Conservation (phyloP, 805 yeast species). For the Candida schatavii region DNA sequence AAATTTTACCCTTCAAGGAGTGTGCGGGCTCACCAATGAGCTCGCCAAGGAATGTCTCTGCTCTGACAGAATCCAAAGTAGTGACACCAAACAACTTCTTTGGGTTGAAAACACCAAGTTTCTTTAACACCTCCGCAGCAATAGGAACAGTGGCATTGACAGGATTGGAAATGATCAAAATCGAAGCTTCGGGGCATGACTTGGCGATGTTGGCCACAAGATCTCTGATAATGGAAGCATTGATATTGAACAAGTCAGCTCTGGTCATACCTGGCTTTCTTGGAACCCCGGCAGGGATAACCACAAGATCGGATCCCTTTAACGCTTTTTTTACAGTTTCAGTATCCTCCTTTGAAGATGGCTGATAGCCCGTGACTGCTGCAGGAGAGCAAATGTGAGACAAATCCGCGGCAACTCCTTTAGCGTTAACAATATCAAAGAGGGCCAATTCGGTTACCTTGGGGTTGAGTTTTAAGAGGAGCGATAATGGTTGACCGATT, state of each 20-base stretch:
- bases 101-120: constrained; percentile 45
- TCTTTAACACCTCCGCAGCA: constrained; percentile 48
- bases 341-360: constrained; percentile 35
- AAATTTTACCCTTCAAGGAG: constrained; percentile 35
- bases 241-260: constrained; percentile 46
- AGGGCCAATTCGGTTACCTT: constrained; percentile 37
- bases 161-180: constrained; percentile 45
- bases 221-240: constrained; percentile 44
- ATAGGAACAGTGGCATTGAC: constrained; percentile 47
- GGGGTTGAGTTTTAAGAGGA: constrained; percentile 39
- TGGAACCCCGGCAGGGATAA: constrained; percentile 48
- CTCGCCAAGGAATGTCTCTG: constrained; percentile 43
- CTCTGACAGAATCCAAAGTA: constrained; percentile 45
- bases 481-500: constrained; percentile 46
- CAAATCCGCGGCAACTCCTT: constrained; percentile 47
- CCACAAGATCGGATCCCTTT: constrained; percentile 37
- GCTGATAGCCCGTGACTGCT: constrained; percentile 39
- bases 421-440: constrained; percentile 43
- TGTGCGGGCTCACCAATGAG: constrained; percentile 31
- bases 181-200: constrained; percentile 41
- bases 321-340: constrained; percentile 36
- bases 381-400: constrained; percentile 42
- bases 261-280: constrained; percentile 50
- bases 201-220: constrained; percentile 39
- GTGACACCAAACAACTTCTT: constrained; percentile 46